Evolutionary conservation across 768 basidiomycete genomes (phyloP), one percentile per base, ranked within the genome.

Genomic region (Tulasnella sp.): DNA sequence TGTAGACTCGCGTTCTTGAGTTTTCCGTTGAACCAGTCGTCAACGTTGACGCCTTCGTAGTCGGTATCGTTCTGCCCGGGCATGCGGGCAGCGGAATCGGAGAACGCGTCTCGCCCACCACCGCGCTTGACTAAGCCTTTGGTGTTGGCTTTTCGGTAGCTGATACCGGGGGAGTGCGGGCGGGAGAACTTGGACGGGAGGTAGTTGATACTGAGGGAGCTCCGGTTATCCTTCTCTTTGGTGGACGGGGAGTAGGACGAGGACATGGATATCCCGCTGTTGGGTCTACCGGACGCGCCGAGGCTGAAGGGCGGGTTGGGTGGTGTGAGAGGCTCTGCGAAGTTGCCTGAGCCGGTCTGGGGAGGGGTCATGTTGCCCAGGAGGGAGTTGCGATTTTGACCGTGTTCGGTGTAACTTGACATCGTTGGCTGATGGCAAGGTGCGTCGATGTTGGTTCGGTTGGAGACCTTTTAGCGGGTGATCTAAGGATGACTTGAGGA

Each of bases 121-220:
- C 90, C 90, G 36, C 82, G 84, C 79, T 89, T 89, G 14, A 86
- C 87, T 16, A 86, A 74, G 41, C 77, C 77, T 40, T 78, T 52
- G 74, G 80, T 77, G 62, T 80, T 79, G 72, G 83, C 80, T 66
- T 80, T 78, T 75, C 78, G 85, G 71, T 78, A 81, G 77, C 79
- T 84, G 75, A 78, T 79, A 52, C 83, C 81, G 83, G 79, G 75
- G 78, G 78, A 69, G 75, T 81, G 81, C 7, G 79, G 75, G 9
- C 80, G 79, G 17, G 89, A 87, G 80, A 92, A 91, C 80, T 94
- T 94, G 71, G 83, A 81, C 9, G 91, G 91, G 26, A 92, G 82
- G 78, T 91, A 94, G 80, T 92, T 90, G 77, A 89, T 83, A 69
- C 83, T 84, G 73, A 90, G 85, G 9, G 83, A 84, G 29, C 39